Conservation (phyloP, 1,284 basidiomycete genomes). For the Cystobasidium sp. region DNA sequence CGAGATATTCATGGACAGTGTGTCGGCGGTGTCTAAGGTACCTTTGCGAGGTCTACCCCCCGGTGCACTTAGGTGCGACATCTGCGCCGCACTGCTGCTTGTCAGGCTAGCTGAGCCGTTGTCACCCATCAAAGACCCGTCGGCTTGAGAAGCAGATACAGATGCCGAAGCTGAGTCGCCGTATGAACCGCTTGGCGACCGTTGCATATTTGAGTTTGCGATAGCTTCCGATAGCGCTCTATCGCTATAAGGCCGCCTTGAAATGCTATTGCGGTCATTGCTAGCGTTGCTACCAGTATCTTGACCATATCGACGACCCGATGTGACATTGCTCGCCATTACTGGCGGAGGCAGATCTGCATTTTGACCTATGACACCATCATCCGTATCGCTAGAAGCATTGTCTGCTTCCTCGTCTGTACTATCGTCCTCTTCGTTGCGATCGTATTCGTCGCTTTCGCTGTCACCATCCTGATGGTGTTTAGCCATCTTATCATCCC, state of each 20-base stretch:
- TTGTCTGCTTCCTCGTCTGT: conserved; percentile 31
- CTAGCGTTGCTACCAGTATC: background rate
- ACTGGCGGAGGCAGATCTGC: background rate
- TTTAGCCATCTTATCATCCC: background rate
- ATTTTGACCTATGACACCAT: conserved; percentile 8
- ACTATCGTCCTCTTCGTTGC: conserved; percentile 10
- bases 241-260: conserved; percentile 14
- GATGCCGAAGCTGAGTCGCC: conserved; percentile 1
- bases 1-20: conserved; percentile 13
- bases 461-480: background rate
- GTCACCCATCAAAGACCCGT: background rate
- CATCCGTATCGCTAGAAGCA: conserved; percentile 27
- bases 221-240: conserved; percentile 27
- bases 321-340: background rate
- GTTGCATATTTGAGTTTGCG: conserved; percentile 6
- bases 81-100: conserved; percentile 14
- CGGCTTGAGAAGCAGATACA: conserved; percentile 5
- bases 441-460: conserved; percentile 27
- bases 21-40: conserved; percentile 7
- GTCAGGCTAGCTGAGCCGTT: conserved; percentile 9
- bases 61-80: background rate
- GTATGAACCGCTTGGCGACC: conserved; percentile 15
- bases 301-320: background rate
- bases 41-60: background rate
- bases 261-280: background rate